Evolutionary conservation across 176 grass and related monocot species (phyloP).

Genomic region (Dendrocalamus sinicus): DNA sequence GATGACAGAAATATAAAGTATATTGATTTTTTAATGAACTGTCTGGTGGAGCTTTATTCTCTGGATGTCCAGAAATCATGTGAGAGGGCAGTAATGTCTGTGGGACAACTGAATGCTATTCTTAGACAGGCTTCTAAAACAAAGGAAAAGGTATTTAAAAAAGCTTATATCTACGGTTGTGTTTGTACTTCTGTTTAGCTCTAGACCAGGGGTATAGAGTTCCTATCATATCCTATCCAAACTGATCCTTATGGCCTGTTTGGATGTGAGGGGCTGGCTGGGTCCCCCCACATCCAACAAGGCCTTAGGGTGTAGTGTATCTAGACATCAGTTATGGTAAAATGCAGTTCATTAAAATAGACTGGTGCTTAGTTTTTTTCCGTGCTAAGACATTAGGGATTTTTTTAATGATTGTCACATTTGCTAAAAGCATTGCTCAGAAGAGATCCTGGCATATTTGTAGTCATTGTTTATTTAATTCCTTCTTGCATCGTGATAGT

Average conservation of each 20-base stretch:
- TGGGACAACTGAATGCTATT: conserved; percentile 72
- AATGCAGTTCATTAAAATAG: not conserved
- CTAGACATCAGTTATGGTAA: conserved; percentile 19
- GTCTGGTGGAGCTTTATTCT: conserved; percentile 78
- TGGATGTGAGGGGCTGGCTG: not conserved
- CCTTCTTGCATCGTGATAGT: not conserved
- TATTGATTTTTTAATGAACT: conserved; percentile 73
- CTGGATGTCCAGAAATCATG: conserved; percentile 78
- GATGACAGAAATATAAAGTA: conserved; percentile 63
- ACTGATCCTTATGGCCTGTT: not conserved
- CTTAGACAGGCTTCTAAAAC: conserved; percentile 68
- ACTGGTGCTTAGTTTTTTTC: not conserved
- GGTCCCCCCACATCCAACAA: not conserved
- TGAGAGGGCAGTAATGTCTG: conserved; percentile 57
- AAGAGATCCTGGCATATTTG: conserved; percentile 17
- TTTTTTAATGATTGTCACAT: conserved; percentile 5
- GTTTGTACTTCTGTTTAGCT: conserved; percentile 10
- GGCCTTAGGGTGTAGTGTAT: conserved; percentile 5
- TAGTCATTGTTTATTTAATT: not conserved
- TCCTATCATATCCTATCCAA: not conserved
- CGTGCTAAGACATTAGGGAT: not conserved
- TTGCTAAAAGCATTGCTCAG: not conserved
- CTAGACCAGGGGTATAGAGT: not conserved
- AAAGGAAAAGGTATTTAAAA: conserved; percentile 69
- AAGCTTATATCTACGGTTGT: conserved; percentile 4